phyloP scores from a whole-genome alignment of 2,329 filamentous ascomycete genomes.

The Orbilia quercus region DNA sequence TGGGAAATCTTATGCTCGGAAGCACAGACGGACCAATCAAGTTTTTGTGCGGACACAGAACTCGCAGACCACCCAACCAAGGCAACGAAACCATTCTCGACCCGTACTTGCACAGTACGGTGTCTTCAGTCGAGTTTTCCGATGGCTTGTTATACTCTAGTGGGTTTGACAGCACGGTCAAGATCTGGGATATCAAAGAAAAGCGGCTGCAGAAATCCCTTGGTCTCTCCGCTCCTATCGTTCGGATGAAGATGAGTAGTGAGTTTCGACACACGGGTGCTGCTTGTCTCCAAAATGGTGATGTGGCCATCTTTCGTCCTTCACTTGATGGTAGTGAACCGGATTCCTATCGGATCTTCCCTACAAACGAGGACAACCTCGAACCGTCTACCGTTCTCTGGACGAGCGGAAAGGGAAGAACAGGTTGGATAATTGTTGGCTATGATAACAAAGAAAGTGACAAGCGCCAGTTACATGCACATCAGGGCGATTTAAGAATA shows the following conservation, averaged over 20 bases:
- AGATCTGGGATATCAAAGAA: slow-evolving; percentile 57
- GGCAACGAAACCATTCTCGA: slow-evolving; percentile 50
- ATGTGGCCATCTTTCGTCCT: slow-evolving; percentile 54
- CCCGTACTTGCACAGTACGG: slow-evolving; percentile 57
- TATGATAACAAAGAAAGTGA: slow-evolving; percentile 57
- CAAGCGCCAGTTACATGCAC: slow-evolving; percentile 29
- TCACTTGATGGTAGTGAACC: neutral
- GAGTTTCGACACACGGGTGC: slow-evolving; percentile 33
- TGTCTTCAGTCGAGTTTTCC: slow-evolving; percentile 57
- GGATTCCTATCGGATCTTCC: slow-evolving; percentile 17
- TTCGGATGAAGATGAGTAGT: slow-evolving; percentile 46
- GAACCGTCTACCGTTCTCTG: slow-evolving; percentile 57
- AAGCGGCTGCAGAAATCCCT: slow-evolving; percentile 32
- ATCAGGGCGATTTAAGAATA: slow-evolving; percentile 56
- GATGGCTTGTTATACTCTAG: slow-evolving; percentile 57
- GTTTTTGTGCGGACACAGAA: slow-evolving; percentile 58
- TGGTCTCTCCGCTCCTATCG: slow-evolving; percentile 20
- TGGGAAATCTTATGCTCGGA: slow-evolving; percentile 60
- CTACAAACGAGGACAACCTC: slow-evolving; percentile 31
- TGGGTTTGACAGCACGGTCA: slow-evolving; percentile 58
- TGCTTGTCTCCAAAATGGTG: slow-evolving; percentile 53
- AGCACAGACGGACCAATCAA: slow-evolving; percentile 49
- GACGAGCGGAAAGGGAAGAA: slow-evolving; percentile 35
- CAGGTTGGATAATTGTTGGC: slow-evolving; percentile 57
- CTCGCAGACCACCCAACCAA: slow-evolving; percentile 34